These are phyloP conservation scores for Trichosporon asahii DNA, from an alignment of 1,284 basidiomycete species.

Conservation along the genomic window DNA sequence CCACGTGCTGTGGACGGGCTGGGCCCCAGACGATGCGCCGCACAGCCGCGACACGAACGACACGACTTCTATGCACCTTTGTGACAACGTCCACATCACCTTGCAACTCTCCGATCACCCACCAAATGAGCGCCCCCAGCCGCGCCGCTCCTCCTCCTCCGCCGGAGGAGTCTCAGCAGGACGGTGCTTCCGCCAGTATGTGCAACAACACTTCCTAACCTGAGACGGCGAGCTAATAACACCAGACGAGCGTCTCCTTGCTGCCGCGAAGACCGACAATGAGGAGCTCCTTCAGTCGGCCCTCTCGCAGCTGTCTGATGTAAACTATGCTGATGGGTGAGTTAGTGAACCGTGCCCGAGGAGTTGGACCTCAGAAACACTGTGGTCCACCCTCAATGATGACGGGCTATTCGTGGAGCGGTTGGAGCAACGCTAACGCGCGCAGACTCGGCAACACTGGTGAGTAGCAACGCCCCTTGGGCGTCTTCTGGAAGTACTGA, in stretches of 20 bases:
- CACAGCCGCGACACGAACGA: conserved; percentile 9
- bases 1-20: neutral
- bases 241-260: conserved; percentile 68
- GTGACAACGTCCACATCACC: neutral
- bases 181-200: conserved; percentile 48
- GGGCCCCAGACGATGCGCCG: neutral
- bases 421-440: conserved; percentile 12
- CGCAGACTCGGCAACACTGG: conserved; percentile 69
- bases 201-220: neutral
- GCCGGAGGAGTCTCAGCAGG: conserved; percentile 29
- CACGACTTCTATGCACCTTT: conserved; percentile 2
- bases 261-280: conserved; percentile 71
- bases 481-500: neutral
- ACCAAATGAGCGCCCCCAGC: conserved; percentile 33
- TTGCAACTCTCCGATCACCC: conserved; percentile 1
- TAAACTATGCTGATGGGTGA: conserved; percentile 74
- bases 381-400: too few species aligned
- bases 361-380: too few species aligned
- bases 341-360: conserved; percentile 33
- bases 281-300: conserved; percentile 65
- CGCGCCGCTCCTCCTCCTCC: conserved; percentile 44
- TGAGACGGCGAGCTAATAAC: conserved; percentile 10
- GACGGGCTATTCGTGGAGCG: neutral
- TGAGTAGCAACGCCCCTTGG: conserved; percentile 36
- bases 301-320: conserved; percentile 61